These are phyloP conservation scores for Eragrostis curvula DNA, from an alignment of 176 grass and related monocot species.

Conservation along the genomic window DNA sequence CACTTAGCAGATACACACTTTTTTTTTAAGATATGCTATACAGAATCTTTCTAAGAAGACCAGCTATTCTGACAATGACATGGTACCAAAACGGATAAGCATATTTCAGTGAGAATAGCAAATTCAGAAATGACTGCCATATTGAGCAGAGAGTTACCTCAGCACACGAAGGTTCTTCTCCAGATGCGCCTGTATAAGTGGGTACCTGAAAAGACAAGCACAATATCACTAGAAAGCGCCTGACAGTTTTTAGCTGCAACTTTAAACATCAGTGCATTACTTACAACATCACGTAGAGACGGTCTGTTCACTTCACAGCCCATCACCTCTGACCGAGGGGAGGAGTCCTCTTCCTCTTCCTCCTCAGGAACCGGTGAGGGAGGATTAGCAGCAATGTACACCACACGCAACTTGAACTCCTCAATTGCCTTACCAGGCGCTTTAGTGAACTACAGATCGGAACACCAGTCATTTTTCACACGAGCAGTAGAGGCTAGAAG, in stretches of 20 bases:
- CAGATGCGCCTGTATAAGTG: conserved; percentile 39
- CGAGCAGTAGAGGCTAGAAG: background rate
- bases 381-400: conserved; percentile 87
- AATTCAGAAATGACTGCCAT: background rate
- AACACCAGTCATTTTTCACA: conserved; percentile 3
- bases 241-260: conserved; percentile 4
- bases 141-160: conserved; percentile 51
- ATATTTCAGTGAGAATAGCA: background rate
- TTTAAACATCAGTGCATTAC: conserved; percentile 21
- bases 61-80: background rate
- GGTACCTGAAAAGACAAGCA: conserved; percentile 47
- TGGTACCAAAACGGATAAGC: background rate
- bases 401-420: conserved; percentile 81
- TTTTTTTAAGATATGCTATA: background rate
- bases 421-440: conserved; percentile 66
- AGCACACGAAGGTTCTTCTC: conserved; percentile 33
- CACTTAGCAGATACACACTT: background rate
- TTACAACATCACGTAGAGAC: conserved; percentile 40
- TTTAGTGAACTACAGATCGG: conserved; percentile 65
- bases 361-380: conserved; percentile 95
- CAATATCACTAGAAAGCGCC: background rate
- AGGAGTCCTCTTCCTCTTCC: conserved; percentile 64
- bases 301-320: conserved; percentile 41
- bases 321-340: conserved; percentile 41
- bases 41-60: no score